Conservation (phyloP, 129 eudicot genomes). For the Ambrosia artemisiifolia region DNA sequence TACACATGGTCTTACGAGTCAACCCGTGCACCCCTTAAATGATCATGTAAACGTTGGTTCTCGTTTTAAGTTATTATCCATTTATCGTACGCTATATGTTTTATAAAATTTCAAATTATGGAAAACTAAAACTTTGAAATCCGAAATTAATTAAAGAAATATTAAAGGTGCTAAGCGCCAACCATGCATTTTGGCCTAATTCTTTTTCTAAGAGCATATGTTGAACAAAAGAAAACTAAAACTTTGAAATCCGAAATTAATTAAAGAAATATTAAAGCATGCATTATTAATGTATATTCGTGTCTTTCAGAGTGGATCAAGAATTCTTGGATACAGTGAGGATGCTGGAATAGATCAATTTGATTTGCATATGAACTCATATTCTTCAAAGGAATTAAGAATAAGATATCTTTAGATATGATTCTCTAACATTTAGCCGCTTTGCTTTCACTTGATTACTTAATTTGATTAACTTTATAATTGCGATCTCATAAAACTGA, state of each 20-base stretch:
- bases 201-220: not conserved
- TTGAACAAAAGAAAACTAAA: no score
- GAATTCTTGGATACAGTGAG: constrained; percentile 1
- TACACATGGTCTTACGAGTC: no score
- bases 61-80: no score
- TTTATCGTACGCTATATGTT: no score
- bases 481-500: constrained; percentile 7
- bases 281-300: constrained; percentile 6
- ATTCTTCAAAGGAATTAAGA: constrained; percentile 22
- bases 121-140: no score
- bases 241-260: no score
- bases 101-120: no score
- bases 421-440: constrained; percentile 24
- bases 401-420: constrained; percentile 34
- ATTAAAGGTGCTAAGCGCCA: no score
- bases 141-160: no score
- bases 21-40: no score
- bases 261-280: no score
- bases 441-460: not conserved
- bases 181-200: not conserved
- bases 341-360: not conserved
- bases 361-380: constrained; percentile 19
- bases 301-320: constrained; percentile 13
- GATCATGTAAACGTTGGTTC: no score
- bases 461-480: not conserved